Evolutionary conservation across 2,329 filamentous ascomycete species (phyloP).

Genomic region (Neopestalotiopsis rosae): DNA sequence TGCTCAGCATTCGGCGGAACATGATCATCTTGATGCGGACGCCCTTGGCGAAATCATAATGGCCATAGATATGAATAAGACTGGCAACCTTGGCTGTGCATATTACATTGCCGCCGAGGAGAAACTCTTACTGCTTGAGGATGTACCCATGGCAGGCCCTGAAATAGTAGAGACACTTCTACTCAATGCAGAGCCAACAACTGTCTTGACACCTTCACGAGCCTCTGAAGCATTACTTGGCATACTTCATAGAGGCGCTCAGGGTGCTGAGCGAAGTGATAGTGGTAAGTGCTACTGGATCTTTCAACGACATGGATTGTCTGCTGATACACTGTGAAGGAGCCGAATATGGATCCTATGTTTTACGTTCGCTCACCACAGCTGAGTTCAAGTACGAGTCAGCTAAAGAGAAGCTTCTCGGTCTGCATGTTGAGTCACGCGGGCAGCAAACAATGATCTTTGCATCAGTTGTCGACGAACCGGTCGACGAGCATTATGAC

Average conservation of each 20-base stretch:
- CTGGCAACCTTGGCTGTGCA: slow-evolving; percentile 78
- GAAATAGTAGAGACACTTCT: slow-evolving; percentile 70
- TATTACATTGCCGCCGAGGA: slow-evolving; percentile 78
- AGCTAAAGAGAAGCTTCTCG: slow-evolving; percentile 70
- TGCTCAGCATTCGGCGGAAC: neutral
- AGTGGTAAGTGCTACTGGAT: neutral
- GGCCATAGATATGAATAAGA: slow-evolving; percentile 77
- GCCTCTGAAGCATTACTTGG: slow-evolving; percentile 47
- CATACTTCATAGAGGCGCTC: slow-evolving; percentile 40
- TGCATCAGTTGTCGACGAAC: slow-evolving; percentile 59
- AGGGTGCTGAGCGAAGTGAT: slow-evolving; percentile 34
- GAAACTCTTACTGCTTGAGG: slow-evolving; percentile 77
- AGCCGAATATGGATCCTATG: slow-evolving; percentile 45
- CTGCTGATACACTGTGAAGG: slow-evolving; percentile 33
- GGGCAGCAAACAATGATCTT: slow-evolving; percentile 62
- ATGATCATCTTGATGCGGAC: slow-evolving; percentile 32
- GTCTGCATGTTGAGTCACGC: slow-evolving; percentile 57
- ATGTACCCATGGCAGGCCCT: slow-evolving; percentile 71
- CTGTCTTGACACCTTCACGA: slow-evolving; percentile 56
- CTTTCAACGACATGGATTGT: neutral
- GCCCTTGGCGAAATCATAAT: slow-evolving; percentile 74
- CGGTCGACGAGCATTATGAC: slow-evolving; percentile 38
- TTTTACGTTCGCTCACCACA: slow-evolving; percentile 71
- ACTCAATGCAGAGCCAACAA: slow-evolving; percentile 59
- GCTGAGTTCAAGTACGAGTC: slow-evolving; percentile 74